phyloP scores from a whole-genome alignment of 352 stramenopile species.

The Phytophthora foliorum region DNA sequence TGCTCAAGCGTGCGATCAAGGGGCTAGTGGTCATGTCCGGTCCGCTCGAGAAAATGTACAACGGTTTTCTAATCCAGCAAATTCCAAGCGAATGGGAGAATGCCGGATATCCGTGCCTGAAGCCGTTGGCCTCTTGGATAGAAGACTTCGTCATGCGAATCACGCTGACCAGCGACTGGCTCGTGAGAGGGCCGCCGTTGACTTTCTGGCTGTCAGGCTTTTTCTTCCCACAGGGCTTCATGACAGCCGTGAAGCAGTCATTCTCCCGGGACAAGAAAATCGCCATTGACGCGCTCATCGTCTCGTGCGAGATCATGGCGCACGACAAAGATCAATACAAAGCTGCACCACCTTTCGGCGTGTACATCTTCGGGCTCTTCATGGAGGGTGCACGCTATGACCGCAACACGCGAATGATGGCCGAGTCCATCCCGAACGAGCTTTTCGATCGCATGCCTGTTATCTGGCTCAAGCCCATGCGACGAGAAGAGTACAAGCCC shows the following conservation, averaged over 20 bases:
- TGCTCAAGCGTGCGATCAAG: slow-evolving; percentile 92
- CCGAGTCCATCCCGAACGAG: slow-evolving; percentile 90
- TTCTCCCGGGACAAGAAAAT: slow-evolving; percentile 92
- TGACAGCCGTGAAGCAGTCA: slow-evolving; percentile 95
- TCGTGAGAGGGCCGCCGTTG: slow-evolving; percentile 80
- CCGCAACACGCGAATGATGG: slow-evolving; percentile 73
- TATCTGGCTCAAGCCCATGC: slow-evolving; percentile 92
- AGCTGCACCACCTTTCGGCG: slow-evolving; percentile 75
- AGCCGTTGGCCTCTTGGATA: slow-evolving; percentile 93
- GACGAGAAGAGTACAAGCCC: slow-evolving; percentile 77
- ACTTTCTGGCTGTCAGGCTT: slow-evolving; percentile 95
- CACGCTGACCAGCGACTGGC: slow-evolving; percentile 85
- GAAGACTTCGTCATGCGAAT: slow-evolving; percentile 94
- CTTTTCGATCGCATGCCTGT: slow-evolving; percentile 94
- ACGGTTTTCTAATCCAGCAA: slow-evolving; percentile 92
- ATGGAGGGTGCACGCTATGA: slow-evolving; percentile 96
- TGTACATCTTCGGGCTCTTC: slow-evolving; percentile 96
- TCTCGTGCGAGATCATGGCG: slow-evolving; percentile 85
- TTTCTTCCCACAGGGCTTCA: slow-evolving; percentile 97
- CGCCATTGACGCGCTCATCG: slow-evolving; percentile 92
- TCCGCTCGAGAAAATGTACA: slow-evolving; percentile 93
- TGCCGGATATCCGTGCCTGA: slow-evolving; percentile 92
- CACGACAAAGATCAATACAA: slow-evolving; percentile 81
- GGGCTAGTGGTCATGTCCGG: slow-evolving; percentile 93
- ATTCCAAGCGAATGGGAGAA: slow-evolving; percentile 91